phyloP scores from a whole-genome alignment of 139 green algal species.

The Picochlorum sp. region DNA sequence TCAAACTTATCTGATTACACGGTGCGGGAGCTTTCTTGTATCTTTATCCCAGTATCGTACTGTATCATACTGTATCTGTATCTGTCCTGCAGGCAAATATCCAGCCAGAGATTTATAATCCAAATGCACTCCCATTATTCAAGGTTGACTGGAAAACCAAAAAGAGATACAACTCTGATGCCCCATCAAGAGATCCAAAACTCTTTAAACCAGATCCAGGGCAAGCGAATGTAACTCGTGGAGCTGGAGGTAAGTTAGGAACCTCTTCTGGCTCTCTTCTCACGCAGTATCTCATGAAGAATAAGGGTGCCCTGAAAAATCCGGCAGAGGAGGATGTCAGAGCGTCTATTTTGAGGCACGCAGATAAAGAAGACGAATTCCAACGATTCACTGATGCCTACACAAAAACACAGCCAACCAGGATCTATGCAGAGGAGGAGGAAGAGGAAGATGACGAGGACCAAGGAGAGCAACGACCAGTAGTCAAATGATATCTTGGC shows the following conservation, averaged over 20 bases:
- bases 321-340: constrained; percentile 53
- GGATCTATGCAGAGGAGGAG: constrained; percentile 59
- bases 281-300: constrained; percentile 78
- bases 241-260: constrained; percentile 61
- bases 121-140: constrained; percentile 80
- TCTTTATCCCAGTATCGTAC: constrained; percentile 2
- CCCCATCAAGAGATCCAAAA: constrained; percentile 22
- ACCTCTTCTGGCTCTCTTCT: constrained; percentile 69
- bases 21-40: neutral
- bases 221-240: constrained; percentile 31
- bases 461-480: neutral
- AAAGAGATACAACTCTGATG: constrained; percentile 19
- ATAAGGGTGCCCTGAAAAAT: constrained; percentile 55
- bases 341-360: constrained; percentile 60
- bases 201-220: constrained; percentile 52
- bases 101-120: constrained; percentile 65
- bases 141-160: constrained; percentile 37
- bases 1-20: constrained; percentile 51
- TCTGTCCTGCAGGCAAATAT: constrained; percentile 17
- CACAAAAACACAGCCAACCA: constrained; percentile 63
- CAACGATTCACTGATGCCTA: constrained; percentile 59
- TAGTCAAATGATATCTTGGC: neutral
- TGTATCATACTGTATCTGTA: neutral
- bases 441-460: constrained; percentile 55
- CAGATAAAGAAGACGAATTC: constrained; percentile 42